Evolutionary conservation across 1,139 yeast genomes (phyloP), one percentile per base, ranked within the genome.

Genomic region (Saccharomycopsis hybrid): DNA sequence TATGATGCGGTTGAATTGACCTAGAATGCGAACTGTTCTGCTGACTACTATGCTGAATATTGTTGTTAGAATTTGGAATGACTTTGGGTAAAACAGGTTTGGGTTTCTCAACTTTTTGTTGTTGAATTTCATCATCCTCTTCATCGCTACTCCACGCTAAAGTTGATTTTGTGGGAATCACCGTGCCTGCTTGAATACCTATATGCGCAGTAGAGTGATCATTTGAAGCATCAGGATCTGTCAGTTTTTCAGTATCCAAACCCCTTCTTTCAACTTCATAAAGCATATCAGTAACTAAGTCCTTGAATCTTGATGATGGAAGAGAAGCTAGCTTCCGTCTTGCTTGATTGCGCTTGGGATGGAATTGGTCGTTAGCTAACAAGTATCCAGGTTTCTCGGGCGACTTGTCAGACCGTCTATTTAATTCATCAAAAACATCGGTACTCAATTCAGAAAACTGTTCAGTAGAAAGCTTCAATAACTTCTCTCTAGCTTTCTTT

Each of bases 321-420:
- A 94, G 75, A 43, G 88, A 80, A 2, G 97, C 85, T 57, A 94
- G 74, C 66, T 90, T 92, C 63, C 87, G 90, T 59, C 99, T 77
- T 2, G 98, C 98, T 65, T 89, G 96, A 65, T 94, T 94, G 61
- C 98, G 77, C 63, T 89, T 90, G 36, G 95, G 94, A 64, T 94
- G 98, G 68, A 88, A 88, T 2, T 75, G 70, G n/a, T 78, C 73
- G 62, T 77, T 77, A 3, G 95, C 90, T 47, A 81, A 72, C 54
- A 87, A 70, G 61, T 77, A 80, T 54, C 78, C 83, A 3, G 85
- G 81, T 59, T 77, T 25, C 5, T 38, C 40, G 5, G 43, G n/a
- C 2, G 31, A 32, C 5, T n/a, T 8, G 18, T 33, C 31, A 13
- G 29, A 28, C 55, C 97, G 73, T 59, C 98, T 76, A 60, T 79